A percentile compares a stretch with the other conserved stretches of the same genome.
These are phyloP conservation scores for Zygoascus flipseniorum DNA, from an alignment of 805 yeast species.

Conservation along the genomic window DNA sequence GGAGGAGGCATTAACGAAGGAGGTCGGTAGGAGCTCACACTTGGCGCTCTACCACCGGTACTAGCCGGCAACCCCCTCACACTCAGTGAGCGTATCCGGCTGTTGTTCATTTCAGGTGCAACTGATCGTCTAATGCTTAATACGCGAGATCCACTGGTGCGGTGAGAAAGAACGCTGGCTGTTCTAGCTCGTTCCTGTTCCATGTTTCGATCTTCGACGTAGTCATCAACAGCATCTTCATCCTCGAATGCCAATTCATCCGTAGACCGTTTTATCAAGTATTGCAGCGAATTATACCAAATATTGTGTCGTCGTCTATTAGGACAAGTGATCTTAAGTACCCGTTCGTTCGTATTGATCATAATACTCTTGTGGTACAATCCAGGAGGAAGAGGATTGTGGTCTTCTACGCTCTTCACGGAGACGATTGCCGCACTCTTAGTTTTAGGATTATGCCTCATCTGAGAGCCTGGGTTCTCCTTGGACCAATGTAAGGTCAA, in stretches of 20 bases:
- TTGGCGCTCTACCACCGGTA: conserved; percentile 1
- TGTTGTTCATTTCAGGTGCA: conserved; percentile 20
- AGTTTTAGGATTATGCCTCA: conserved; percentile 47
- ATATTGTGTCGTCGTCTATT: conserved; percentile 81
- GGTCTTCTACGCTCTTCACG: conserved; percentile 74
- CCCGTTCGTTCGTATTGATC: conserved; percentile 58
- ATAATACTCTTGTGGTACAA: conserved; percentile 76
- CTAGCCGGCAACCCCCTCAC: neutral
- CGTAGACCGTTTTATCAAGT: conserved; percentile 43
- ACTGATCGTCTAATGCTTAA: conserved; percentile 17
- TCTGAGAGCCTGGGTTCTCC: conserved; percentile 68
- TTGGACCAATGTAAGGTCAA: conserved; percentile 85
- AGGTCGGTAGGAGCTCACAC: conserved; percentile 9
- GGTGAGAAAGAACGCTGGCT: conserved; percentile 4
- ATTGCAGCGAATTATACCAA: conserved; percentile 81
- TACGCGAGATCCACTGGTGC: conserved; percentile 8
- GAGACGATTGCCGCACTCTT: conserved; percentile 71
- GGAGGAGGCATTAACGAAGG: conserved; percentile 2
- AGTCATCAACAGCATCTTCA: conserved; percentile 14
- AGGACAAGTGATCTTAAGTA: conserved; percentile 74
- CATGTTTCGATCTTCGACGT: conserved; percentile 11
- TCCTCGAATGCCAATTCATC: conserved; percentile 20
- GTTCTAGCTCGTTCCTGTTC: conserved; percentile 13
- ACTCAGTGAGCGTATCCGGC: conserved; percentile 3
- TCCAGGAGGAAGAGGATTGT: conserved; percentile 85